Percentiles rank a stretch among this genome's conserved stretches.
Conservation (phyloP, 176 grass and related monocot species). For the Thalia dealbata region DNA sequence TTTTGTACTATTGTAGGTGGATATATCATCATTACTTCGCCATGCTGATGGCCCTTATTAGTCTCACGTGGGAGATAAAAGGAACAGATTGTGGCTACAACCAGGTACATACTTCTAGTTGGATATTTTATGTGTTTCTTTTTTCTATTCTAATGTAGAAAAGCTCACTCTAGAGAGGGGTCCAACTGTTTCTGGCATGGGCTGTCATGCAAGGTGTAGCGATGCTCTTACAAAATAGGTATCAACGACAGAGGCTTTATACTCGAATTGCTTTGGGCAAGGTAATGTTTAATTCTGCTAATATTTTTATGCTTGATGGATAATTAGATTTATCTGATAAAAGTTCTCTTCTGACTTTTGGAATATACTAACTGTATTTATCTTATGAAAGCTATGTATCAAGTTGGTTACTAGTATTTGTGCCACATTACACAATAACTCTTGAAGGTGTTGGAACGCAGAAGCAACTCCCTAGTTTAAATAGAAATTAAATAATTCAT, state of each 20-base stretch:
- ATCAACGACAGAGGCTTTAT: constrained; percentile 91
- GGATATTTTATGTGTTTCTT: neutral
- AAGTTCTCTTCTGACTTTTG: neutral
- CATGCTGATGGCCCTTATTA: constrained; percentile 93
- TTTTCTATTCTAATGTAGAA: neutral
- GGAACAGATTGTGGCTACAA: constrained; percentile 83
- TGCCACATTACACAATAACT: no score
- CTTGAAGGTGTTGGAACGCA: no score
- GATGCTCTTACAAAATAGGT: constrained; percentile 97
- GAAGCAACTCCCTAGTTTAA: no score
- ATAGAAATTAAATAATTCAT: no score
- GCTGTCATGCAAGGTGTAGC: constrained; percentile 98
- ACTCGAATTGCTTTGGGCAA: constrained; percentile 96
- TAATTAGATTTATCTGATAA: neutral
- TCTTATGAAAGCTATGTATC: no score
- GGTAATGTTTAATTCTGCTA: constrained; percentile 25
- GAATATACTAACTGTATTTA: neutral
- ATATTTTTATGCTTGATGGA: neutral
- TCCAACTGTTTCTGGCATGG: constrained; percentile 91
- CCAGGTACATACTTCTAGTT: constrained; percentile 41
- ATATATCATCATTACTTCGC: constrained; percentile 98
- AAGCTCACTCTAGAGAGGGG: constrained; percentile 42
- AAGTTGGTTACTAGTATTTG: no score
- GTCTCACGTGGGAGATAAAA: constrained; percentile 97
- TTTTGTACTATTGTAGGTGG: constrained; percentile 40